Percentiles rank a stretch among this genome's conserved stretches.
phyloP scores from a whole-genome alignment of 192 early-diverging fungal species.

The Martensiomyces pterosporus region DNA sequence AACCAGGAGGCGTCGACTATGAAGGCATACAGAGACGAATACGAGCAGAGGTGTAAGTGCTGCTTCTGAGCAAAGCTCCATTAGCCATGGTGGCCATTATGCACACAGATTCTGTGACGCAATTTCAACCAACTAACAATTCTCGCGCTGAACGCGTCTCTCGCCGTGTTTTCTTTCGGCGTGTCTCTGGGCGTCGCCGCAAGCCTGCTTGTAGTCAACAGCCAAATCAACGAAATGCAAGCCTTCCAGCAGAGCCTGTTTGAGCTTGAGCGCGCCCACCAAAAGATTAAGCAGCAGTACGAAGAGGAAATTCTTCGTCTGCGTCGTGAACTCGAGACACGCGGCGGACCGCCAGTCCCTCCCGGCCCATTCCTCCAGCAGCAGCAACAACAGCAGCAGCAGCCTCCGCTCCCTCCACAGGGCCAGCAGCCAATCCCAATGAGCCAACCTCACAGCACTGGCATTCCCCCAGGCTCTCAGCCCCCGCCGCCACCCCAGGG shows the following conservation, averaged over 20 bases:
- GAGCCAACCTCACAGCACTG: slow-evolving; percentile 25
- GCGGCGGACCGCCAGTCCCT: slow-evolving; percentile 52
- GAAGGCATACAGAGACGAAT: slow-evolving; percentile 80
- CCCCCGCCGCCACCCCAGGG: no score
- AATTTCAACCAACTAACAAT: no score
- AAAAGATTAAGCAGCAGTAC: slow-evolving; percentile 74
- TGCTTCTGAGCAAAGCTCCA: no score
- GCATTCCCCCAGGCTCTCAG: slow-evolving; percentile 23
- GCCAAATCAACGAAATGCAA: slow-evolving; percentile 77
- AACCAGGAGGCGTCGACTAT: slow-evolving; percentile 67
- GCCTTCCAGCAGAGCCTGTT: slow-evolving; percentile 69
- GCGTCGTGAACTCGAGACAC: slow-evolving; percentile 78
- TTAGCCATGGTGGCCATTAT: no score
- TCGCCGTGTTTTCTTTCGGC: no score
- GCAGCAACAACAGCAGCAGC: slow-evolving; percentile 51
- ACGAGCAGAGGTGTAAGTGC: slow-evolving; percentile 83
- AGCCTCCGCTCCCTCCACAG: slow-evolving; percentile 60
- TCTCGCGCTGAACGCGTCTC: no score
- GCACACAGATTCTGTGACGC: no score
- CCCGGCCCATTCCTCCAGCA: slow-evolving; percentile 52
- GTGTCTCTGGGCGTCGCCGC: no score
- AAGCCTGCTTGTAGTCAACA: slow-evolving; percentile 53
- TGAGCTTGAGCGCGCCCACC: slow-evolving; percentile 80
- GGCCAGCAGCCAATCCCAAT: slow-evolving; percentile 51
- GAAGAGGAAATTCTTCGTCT: slow-evolving; percentile 84